Evolutionary conservation across 176 grass and related monocot species (phyloP).

Genomic region (Phoenix dactylifera): DNA sequence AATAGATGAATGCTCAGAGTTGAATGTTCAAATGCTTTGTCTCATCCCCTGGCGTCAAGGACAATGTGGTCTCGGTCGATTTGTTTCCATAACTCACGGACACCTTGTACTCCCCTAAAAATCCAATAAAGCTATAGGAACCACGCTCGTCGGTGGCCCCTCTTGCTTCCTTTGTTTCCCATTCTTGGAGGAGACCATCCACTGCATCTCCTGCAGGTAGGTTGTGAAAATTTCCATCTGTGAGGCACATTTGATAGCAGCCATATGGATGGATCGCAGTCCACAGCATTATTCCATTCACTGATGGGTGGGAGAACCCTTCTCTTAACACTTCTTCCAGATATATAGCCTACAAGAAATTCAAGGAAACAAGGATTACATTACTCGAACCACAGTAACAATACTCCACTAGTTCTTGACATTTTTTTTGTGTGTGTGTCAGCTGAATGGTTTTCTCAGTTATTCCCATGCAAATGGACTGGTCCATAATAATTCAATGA

Average conservation of each 20-base stretch:
- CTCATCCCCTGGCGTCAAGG: conserved; percentile 73
- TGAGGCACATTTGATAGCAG: conserved; percentile 98
- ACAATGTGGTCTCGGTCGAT: conserved; percentile 50
- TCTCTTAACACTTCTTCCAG: conserved; percentile 86
- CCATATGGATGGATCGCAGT: conserved; percentile 66
- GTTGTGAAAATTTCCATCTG: conserved; percentile 62
- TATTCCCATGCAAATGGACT: no score
- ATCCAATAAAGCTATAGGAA: conserved; percentile 67
- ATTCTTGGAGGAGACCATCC: conserved; percentile 65
- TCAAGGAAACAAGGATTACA: not conserved
- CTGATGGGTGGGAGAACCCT: conserved; percentile 71
- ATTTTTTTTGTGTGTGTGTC: no score
- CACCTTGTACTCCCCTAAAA: conserved; percentile 67
- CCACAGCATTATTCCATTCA: conserved; percentile 86
- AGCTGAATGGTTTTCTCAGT: no score
- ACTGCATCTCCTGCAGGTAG: conserved; percentile 65
- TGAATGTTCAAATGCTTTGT: conserved; percentile 87
- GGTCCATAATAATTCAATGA: no score
- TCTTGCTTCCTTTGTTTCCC: conserved; percentile 40
- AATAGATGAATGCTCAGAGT: conserved; percentile 23
- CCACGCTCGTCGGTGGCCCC: conserved; percentile 72
- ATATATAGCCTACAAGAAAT: conserved; percentile 49
- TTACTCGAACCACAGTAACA: not conserved
- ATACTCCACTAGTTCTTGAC: no score
- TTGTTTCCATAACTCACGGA: conserved; percentile 45